Conservation (phyloP, 768 basidiomycete species). For the Trametes cingulata region DNA sequence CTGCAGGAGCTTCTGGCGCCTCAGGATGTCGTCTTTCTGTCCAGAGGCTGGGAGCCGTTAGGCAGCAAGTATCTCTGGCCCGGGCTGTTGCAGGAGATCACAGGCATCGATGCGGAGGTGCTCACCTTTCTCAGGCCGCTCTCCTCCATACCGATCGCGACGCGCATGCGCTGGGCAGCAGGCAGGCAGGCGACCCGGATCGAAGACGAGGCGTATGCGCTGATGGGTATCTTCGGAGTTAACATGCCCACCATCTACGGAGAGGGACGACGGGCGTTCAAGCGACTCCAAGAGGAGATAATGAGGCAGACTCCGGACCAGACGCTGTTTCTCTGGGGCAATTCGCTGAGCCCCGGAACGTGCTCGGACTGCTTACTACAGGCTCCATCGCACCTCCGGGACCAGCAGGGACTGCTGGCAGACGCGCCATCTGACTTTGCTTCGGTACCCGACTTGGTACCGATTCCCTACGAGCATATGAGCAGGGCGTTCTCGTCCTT, state of each 20-base stretch:
- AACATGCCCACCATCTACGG: not conserved
- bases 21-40: not conserved
- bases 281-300: not conserved
- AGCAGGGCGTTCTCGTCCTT: not conserved
- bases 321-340: not conserved
- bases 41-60: not conserved
- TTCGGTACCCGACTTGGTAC: not conserved
- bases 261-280: constrained; percentile 1
- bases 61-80: constrained; percentile 3
- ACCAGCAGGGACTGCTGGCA: not conserved
- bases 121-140: constrained; percentile 1
- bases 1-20: constrained; percentile 10
- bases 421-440: not conserved
- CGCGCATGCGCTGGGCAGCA: constrained; percentile 3
- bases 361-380: not conserved
- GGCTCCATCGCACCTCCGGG: not conserved
- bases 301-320: constrained; percentile 4
- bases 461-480: constrained; percentile 3
- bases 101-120: constrained; percentile 3
- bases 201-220: constrained; percentile 7
- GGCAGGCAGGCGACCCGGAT: not conserved
- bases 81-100: not conserved
- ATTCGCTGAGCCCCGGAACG: not conserved
- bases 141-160: not conserved
- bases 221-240: not conserved